Base-by-base conservation (phyloP, 148 eudicot genomes). In the Silene latifolia region DNA sequence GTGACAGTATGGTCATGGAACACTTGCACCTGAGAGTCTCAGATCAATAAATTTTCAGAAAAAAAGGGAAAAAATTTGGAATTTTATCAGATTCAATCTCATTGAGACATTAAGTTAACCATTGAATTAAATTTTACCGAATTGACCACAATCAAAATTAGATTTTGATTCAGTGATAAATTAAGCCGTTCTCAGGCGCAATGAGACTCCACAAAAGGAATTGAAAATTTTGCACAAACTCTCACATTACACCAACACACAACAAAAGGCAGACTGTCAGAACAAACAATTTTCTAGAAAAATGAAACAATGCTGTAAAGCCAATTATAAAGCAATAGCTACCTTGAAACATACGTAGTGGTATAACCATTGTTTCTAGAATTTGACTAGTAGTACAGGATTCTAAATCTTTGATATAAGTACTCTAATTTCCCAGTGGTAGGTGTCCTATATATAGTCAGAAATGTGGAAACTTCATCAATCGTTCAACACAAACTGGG, bases 301-400 rank as follows among this genome's bases (percentile, higher is more conserved):
- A 12, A 51, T 51, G 56, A 12, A 51, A 51, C 56, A 51, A 51
- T 51, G 18, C 56, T 14, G 9, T 66, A 68, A 35, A 68, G 3
- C 29, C 44, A 21, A 15, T 15, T 51, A 51, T 66, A 68, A 21
- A 68, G 3, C 29, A 67, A 21, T 42, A 58, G 17, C 24, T 24
- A 35, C 20, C 0, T 1, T 3, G 42, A 23, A 46, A 21, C 27
- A 68, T 57, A 69, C 73, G 4, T 6, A 0, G 54, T 51, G 56
- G 13, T 14, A 19, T 20, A 60, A 42, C 21, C 10, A 21, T 76
- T 39, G 8, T 69, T 64, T 48, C 19, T n/a, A 10, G 46, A 59
- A 8, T 42, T 39, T 67, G 15, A 67, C n/a, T 19, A 67, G 20
- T 39, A n/a, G 53, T 20, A 67, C 23, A 67, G 71, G 54, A 67